Evolutionary conservation across 768 basidiomycete species (phyloP), one percentile per base, ranked within the genome.

Genomic region (Leccinum barrowsii): DNA sequence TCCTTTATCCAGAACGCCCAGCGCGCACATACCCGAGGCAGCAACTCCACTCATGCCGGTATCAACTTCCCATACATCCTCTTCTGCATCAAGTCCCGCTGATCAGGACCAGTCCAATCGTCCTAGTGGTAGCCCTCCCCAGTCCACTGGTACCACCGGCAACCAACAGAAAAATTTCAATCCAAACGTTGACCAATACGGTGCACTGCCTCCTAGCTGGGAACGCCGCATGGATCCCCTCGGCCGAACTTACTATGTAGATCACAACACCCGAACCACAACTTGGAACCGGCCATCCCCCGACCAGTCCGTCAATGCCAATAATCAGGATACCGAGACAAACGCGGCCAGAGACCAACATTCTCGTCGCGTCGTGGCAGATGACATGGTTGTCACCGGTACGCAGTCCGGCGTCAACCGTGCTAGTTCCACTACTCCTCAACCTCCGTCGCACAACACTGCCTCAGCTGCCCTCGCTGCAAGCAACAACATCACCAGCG

Each of bases 181-280:
- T 70, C 92, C 97, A 15, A 90, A 88, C 60, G 90, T 93, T 49
- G 97, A 99, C 75, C 94, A 98, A 65, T 91, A 85, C 62, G 97
- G 97, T 4, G 84, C 92, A 30, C 78, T 99, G 22, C 96, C 97
- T 3, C 73, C 79, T 26, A 94, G 94, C 3, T 99, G 97, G 97
- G 97, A 99, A 74, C 85, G 97, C 59, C 90, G 97, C 48, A 92
- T 95, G 56, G 97, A 99, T 75, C 95, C 97, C 32, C 83, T 98
- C 24, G 97, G 89, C 8, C 80, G 97, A 56, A 96, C 93, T 7
- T 99, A 99, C 73, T 99, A 98, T 72, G 97, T 99, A 55, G 97
- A 99, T 71, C 97, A 98, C 76, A 98, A 98, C 73, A 93, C 92
- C 8, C 89, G 97, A 56, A 92, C 90, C 12, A 99, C 97, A 7